These are phyloP conservation scores for Chamaecyparis obtusa DNA, from an alignment of 75 land plant species.

Conservation along the genomic window DNA sequence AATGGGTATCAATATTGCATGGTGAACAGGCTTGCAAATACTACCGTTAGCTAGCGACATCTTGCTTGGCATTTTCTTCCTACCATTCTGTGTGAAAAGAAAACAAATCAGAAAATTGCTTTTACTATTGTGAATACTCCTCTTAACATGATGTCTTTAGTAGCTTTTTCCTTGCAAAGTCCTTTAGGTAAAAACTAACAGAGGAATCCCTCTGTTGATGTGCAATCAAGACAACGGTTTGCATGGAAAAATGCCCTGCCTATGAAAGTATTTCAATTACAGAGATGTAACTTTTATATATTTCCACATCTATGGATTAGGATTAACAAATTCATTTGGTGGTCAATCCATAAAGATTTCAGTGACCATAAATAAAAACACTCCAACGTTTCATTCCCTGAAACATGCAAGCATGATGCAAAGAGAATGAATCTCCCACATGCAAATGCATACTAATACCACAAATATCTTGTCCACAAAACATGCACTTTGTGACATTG, in stretches of 20 bases:
- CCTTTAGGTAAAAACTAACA: not conserved
- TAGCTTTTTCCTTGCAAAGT: not conserved
- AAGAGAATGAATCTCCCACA: not conserved
- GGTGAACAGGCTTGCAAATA: too few relatives aligned
- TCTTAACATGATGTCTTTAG: not conserved
- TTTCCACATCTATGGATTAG: not conserved
- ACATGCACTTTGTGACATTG: not conserved
- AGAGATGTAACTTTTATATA: too few relatives aligned
- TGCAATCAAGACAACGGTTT: not conserved
- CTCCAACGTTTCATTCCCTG: not conserved
- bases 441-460: not conserved
- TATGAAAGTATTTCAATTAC: too few relatives aligned
- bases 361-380: not conserved
- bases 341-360: not conserved
- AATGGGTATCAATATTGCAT: too few relatives aligned
- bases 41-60: too few relatives aligned
- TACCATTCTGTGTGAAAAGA: too few relatives aligned
- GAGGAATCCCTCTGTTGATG: not conserved
- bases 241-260: too few relatives aligned
- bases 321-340: not conserved
- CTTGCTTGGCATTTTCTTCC: too few relatives aligned
- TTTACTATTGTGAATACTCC: not conserved
- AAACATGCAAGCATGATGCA: not conserved
- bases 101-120: too few relatives aligned
- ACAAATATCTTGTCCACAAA: not conserved